These are phyloP conservation scores for Paramecium octaurelia DNA, from an alignment of 73 alveolate species.

Conservation along the genomic window DNA sequence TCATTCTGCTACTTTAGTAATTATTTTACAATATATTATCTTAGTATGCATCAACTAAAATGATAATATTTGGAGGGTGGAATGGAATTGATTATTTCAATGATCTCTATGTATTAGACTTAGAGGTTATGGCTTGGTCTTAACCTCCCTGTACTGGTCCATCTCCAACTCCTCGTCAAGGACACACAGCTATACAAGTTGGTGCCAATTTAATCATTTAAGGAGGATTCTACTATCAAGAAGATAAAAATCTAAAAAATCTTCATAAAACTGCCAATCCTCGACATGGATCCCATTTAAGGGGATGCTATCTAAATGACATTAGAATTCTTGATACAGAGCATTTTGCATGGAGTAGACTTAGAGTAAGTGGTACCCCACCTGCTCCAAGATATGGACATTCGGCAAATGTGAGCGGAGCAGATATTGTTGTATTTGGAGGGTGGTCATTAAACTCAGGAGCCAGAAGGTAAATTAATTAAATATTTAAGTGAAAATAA, in stretches of 20 bases:
- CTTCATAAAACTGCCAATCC: conserved; percentile 73
- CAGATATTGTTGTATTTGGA: conserved; percentile 95
- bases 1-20: conserved; percentile 91
- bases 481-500: conserved; percentile 42
- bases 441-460: conserved; percentile 95
- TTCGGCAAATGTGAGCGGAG: conserved; percentile 93
- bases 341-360: conserved; percentile 92
- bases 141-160: conserved; percentile 91
- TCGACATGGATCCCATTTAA: conserved; percentile 86
- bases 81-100: conserved; percentile 92
- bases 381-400: conserved; percentile 98
- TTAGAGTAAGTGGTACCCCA: conserved; percentile 97
- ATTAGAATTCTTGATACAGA: conserved; percentile 94
- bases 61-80: conserved; percentile 99
- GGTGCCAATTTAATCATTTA: conserved; percentile 65
- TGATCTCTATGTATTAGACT: conserved; percentile 94
- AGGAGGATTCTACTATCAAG: conserved; percentile 85
- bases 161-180: conserved; percentile 96
- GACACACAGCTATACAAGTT: conserved; percentile 91
- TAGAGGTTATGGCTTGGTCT: conserved; percentile 98
- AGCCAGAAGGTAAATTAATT: conserved; percentile 71
- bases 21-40: not conserved
- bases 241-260: conserved; percentile 62
- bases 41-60: conserved; percentile 86
- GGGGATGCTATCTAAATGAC: conserved; percentile 94